Evolutionary conservation across 2,329 filamentous ascomycete genomes (phyloP), one percentile per base, ranked within the genome.

Genomic region (Reticulascus tulasneorum): DNA sequence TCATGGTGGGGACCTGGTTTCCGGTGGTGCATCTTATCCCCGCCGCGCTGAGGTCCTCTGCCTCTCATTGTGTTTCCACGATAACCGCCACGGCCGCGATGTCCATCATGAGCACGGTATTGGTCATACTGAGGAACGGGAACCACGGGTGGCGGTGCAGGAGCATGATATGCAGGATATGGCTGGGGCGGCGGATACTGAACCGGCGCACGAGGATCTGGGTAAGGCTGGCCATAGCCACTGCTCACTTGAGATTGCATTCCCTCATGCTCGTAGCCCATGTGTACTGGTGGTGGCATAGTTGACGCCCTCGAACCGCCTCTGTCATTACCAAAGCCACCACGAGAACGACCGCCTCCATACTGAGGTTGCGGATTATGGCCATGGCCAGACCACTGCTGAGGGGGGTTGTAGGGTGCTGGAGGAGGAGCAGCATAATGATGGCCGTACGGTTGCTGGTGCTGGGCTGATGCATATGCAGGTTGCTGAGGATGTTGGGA

Each of bases 301-400:
- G 31, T 62, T 59, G 49, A 60, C 35, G 46, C 50, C 56, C 52
- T 55, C 38, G 56, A 54, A 46, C 53, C 56, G 44, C 64, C 64
- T 45, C 68, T 66, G 46, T 69, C 69, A 59, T 56, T 62, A 49
- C 51, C 47, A 36, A 65, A 71, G 24, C 62, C 64, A 29, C 67
- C 67, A 13, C 68, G 64, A 21, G 62, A 54, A 35, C 66, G 59
- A 26, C 60, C 55, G 46, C 38, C 55, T 20, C 54, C 51, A 41
- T 69, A 71, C n/a, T 52, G 50, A 7, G 50, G 51, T 27, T 56
- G 58, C 13, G 57, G 55, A 21, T 63, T 53, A 39, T 54, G 51
- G 23, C 48, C 53, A 44, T 55, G 55, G 23, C 54, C 53, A 44
- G 47, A 48, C 57, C 59, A 62, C 41, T 61, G 46, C 45, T 56